A percentile compares a stretch with the other conserved stretches of the same genome.
These are phyloP conservation scores for Pseudogymnoascus sp. DNA, from an alignment of 2,329 filamentous ascomycete genomes.

Conservation along the genomic window DNA sequence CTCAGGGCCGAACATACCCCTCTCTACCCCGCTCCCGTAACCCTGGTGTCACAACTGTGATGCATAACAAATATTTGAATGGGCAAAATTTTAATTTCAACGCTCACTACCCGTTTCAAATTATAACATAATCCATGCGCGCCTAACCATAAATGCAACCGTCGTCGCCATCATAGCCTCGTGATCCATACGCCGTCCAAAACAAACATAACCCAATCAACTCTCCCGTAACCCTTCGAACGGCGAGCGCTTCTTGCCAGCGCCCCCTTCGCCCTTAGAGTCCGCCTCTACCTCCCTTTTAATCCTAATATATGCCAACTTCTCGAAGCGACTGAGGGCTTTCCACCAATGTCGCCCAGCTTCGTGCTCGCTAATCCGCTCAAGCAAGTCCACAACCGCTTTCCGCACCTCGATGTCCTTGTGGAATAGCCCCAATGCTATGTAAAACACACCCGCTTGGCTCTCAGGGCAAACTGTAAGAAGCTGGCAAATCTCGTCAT, in stretches of 20 bases:
- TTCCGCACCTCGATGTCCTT: slow-evolving; percentile 72
- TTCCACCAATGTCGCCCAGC: slow-evolving; percentile 92
- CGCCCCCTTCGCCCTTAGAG: slow-evolving; percentile 7
- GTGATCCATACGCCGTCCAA: slow-evolving; percentile 5
- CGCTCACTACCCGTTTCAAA: not conserved
- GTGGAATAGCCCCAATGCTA: slow-evolving; percentile 87
- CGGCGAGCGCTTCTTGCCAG: not conserved
- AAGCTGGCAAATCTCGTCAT: slow-evolving; percentile 79
- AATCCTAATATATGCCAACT: slow-evolving; percentile 74
- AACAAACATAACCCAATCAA: not conserved
- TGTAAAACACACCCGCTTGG: slow-evolving; percentile 82
- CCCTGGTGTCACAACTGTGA: not conserved
- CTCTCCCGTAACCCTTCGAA: not conserved
- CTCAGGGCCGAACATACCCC: not conserved
- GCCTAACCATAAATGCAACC: slow-evolving; percentile 7
- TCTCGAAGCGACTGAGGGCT: slow-evolving; percentile 77
- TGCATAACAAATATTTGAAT: not conserved
- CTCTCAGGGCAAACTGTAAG: slow-evolving; percentile 77
- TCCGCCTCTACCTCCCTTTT: slow-evolving; percentile 58
- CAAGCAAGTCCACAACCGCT: slow-evolving; percentile 70
- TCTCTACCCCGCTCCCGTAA: slow-evolving; percentile 5
- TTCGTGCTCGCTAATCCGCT: slow-evolving; percentile 76
- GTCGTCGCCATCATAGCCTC: not conserved
- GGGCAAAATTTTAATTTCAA: not conserved
- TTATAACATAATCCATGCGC: not conserved